These are phyloP conservation scores for Quercus agrifolia DNA, from an alignment of 306 rosid genomes.

Conservation along the genomic window DNA sequence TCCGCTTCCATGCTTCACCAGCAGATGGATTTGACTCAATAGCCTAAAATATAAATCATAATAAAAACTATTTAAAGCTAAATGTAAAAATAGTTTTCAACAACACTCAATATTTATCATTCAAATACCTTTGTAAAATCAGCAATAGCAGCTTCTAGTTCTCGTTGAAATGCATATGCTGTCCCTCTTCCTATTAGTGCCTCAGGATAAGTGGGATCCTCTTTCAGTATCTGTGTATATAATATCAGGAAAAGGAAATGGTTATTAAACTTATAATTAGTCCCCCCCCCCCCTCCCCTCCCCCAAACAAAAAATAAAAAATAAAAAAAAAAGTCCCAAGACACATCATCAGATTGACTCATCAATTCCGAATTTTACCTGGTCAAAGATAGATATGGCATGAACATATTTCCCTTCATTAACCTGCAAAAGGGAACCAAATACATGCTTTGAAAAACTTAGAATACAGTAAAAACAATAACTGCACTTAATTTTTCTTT, in stretches of 20 bases:
- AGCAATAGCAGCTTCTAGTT: conserved; percentile 78
- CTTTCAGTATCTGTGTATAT: conserved; percentile 71
- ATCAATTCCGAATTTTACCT: conserved; percentile 45
- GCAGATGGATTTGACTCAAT: conserved; percentile 81
- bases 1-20: conserved; percentile 98
- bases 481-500: neutral
- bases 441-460: neutral
- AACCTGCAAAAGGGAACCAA: conserved; percentile 53
- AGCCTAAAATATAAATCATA: conserved; percentile 55
- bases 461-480: conserved; percentile 10
- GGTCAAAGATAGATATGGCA: conserved; percentile 85
- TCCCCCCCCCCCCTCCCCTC: neutral
- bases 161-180: conserved; percentile 88
- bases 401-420: conserved; percentile 91
- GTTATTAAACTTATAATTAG: neutral
- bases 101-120: conserved; percentile 11
- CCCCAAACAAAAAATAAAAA: conserved; percentile 6
- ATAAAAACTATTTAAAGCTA: conserved; percentile 10
- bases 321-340: neutral
- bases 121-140: conserved; percentile 88
- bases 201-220: conserved; percentile 92
- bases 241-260: conserved; percentile 7
- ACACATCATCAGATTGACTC: conserved; percentile 17
- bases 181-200: conserved; percentile 98
- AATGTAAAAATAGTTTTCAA: conserved; percentile 13